A percentile compares a stretch with the other conserved stretches of the same genome.
Evolutionary conservation across 2,329 filamentous ascomycete species (phyloP).

Genomic region (Zopfia rhizophila): DNA sequence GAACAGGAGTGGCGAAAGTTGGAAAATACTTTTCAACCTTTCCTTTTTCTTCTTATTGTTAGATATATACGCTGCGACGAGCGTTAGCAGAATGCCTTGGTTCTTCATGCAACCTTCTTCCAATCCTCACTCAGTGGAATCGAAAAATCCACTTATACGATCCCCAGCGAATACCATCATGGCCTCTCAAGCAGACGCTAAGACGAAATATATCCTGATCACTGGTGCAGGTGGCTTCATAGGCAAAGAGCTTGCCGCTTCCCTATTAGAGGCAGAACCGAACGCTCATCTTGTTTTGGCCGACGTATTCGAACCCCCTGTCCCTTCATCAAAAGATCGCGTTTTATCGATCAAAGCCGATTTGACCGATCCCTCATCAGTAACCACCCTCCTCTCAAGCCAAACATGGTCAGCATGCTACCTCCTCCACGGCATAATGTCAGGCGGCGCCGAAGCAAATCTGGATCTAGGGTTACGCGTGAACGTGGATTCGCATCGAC

Average conservation of each 20-base stretch:
- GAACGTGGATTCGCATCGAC: constrained; percentile 66
- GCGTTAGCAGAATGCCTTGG: too few species aligned
- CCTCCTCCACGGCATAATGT: constrained; percentile 73
- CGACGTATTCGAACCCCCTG: constrained; percentile 20
- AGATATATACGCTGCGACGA: too few species aligned
- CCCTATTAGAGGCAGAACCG: constrained; percentile 18
- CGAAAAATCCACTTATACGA: too few species aligned
- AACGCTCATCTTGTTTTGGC: constrained; percentile 21
- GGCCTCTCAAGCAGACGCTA: background rate
- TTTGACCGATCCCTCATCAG: constrained; percentile 12
- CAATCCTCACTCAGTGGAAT: too few species aligned
- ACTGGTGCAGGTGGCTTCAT: constrained; percentile 31
- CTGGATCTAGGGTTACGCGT: constrained; percentile 66
- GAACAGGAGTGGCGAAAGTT: too few species aligned
- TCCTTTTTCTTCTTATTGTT: too few species aligned
- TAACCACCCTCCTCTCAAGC: constrained; percentile 1
- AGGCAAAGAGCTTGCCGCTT: constrained; percentile 25
- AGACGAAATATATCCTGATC: constrained; percentile 20
- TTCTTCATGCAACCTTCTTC: too few species aligned
- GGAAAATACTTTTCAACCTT: too few species aligned
- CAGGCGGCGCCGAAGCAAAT: constrained; percentile 67
- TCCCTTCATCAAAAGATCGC: constrained; percentile 8
- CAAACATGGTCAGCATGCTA: constrained; percentile 47
- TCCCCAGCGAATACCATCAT: background rate
- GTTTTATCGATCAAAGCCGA: constrained; percentile 19